phyloP scores from a whole-genome alignment of 768 basidiomycete species.

The Russula brevipes region DNA sequence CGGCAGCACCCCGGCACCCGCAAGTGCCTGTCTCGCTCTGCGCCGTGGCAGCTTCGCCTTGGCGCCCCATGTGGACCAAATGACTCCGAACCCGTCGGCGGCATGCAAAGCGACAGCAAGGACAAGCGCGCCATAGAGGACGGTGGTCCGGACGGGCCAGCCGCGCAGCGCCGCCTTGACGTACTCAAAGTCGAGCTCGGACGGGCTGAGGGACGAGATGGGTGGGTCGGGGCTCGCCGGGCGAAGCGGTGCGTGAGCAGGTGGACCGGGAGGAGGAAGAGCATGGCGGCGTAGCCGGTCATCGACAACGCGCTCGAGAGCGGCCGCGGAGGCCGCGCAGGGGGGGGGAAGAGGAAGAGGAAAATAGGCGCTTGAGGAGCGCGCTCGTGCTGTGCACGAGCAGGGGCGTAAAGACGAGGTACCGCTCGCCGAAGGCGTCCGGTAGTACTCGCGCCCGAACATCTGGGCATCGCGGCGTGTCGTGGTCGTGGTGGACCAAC shows the following conservation, averaged over 20 bases:
- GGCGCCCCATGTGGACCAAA: conserved; percentile 49
- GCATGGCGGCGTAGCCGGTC: conserved; percentile 56
- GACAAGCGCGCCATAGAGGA: conserved; percentile 60
- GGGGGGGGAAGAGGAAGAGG: conserved; percentile 8
- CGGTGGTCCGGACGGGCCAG: conserved; percentile 60
- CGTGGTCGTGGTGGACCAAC: too few relatives aligned
- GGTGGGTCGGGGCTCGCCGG: conserved; percentile 45
- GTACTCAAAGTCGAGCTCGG: conserved; percentile 79
- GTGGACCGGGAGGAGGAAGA: conserved; percentile 64
- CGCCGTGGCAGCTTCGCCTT: conserved; percentile 29
- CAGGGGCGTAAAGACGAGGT: conserved; percentile 65
- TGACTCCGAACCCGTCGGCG: conserved; percentile 51
- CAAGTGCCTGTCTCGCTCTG: conserved; percentile 32
- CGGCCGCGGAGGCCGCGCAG: conserved; percentile 34
- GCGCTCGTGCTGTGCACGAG: conserved; percentile 56
- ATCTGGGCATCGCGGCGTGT: conserved; percentile 40
- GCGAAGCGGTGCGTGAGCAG: conserved; percentile 59
- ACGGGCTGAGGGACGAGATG: conserved; percentile 58
- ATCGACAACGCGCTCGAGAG: conserved; percentile 46
- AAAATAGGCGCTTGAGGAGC: conserved; percentile 52
- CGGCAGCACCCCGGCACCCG: conserved; percentile 42
- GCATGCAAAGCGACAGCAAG: conserved; percentile 53
- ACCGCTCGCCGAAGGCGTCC: conserved; percentile 64
- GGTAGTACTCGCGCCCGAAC: conserved; percentile 82
- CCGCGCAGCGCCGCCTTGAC: conserved; percentile 63